phyloP scores from a whole-genome alignment of 257 asterid genomes.

The Nicotiana otophora region DNA sequence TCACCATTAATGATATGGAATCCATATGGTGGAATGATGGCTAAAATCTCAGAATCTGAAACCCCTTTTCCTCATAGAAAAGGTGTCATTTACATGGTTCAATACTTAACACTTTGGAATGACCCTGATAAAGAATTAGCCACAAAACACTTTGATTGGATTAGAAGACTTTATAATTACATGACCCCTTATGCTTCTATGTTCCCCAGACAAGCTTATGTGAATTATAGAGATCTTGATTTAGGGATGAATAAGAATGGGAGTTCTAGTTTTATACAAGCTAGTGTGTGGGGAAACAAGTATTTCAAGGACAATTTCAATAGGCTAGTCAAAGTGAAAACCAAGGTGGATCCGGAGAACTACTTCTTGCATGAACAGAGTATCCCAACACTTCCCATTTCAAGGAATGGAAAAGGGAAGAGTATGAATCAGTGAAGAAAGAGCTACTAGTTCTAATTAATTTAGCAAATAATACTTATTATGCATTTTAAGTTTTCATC shows the following conservation, averaged over 20 bases:
- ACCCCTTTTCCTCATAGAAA: constrained; percentile 63
- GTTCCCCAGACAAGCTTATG: constrained; percentile 62
- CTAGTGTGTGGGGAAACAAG: constrained; percentile 52
- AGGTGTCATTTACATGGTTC: constrained; percentile 42
- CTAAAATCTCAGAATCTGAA: constrained; percentile 40
- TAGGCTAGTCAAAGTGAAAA: constrained; percentile 48
- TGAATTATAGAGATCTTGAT: constrained; percentile 69
- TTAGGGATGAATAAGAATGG: constrained; percentile 43
- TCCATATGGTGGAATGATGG: constrained; percentile 74
- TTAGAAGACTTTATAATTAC: constrained; percentile 43
- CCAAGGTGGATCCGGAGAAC: constrained; percentile 55
- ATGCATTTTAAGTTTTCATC: background rate
- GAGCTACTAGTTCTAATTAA: background rate
- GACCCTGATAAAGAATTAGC: constrained; percentile 33
- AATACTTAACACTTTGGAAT: constrained; percentile 43
- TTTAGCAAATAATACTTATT: background rate
- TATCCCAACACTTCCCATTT: constrained; percentile 45
- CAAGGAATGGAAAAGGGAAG: constrained; percentile 9
- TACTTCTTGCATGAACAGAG: constrained; percentile 73
- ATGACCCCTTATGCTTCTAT: constrained; percentile 60
- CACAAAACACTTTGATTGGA: constrained; percentile 49
- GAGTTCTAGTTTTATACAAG: constrained; percentile 27
- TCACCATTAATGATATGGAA: constrained; percentile 45
- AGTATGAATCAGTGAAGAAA: constrained; percentile 23
- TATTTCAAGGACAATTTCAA: constrained; percentile 51